Conservation (phyloP, 2,329 filamentous ascomycete species). For the Xylaria arbuscula region DNA sequence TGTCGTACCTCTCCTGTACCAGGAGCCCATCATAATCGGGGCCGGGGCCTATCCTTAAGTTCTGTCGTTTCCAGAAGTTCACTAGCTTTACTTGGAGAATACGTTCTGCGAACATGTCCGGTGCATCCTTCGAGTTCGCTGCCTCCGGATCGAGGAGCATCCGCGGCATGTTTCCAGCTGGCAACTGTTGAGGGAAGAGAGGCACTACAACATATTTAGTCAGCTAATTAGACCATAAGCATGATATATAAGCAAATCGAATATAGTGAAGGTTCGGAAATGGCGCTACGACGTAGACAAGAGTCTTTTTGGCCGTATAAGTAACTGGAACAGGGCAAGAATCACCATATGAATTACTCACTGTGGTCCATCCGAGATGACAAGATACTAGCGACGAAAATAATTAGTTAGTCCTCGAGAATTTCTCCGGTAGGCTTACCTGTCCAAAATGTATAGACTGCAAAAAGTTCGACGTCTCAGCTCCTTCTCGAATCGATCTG, state of each 20-base stretch:
- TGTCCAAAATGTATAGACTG: slow-evolving; percentile 35
- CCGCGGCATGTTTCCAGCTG: slow-evolving; percentile 1
- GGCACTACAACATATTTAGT: not conserved
- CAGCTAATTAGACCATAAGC: too few relatives aligned
- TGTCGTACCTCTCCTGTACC: slow-evolving; percentile 34
- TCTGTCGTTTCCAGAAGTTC: slow-evolving; percentile 29
- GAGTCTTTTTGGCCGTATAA: too few relatives aligned
- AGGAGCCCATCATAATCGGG: slow-evolving; percentile 23
- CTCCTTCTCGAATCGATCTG: slow-evolving; percentile 35
- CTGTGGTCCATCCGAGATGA: slow-evolving; percentile 11
- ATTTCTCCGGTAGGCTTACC: slow-evolving; percentile 13
- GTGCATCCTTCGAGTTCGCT: not conserved
- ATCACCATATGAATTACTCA: not conserved
- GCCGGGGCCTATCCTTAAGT: too few relatives aligned
- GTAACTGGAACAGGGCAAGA: not conserved
- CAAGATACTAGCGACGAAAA: not conserved
- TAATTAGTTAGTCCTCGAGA: slow-evolving; percentile 6
- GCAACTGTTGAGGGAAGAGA: slow-evolving; percentile 7
- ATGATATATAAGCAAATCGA: too few relatives aligned
- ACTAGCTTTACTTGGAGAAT: slow-evolving; percentile 30
- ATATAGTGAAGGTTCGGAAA: not conserved
- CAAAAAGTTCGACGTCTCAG: slow-evolving; percentile 34
- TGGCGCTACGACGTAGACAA: too few relatives aligned
- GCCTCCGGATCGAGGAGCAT: slow-evolving; percentile 16
- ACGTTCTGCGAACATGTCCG: slow-evolving; percentile 34